These are phyloP conservation scores for Kingdonia uniflora DNA, from an alignment of 164 flowering plant species.

Conservation along the genomic window DNA sequence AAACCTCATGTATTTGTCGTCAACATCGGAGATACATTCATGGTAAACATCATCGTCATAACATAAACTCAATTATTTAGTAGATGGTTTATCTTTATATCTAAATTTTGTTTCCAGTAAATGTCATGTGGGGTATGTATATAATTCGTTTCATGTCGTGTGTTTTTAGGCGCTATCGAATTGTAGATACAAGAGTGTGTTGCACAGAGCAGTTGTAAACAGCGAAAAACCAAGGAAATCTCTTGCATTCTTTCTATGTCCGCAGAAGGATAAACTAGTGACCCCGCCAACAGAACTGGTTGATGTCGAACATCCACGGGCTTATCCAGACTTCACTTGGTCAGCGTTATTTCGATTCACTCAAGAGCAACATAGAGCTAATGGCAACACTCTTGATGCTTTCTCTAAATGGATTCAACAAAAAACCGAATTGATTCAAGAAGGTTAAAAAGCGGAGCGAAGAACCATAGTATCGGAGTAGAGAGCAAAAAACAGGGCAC, in stretches of 20 bases:
- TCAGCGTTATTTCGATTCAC: conserved; percentile 56
- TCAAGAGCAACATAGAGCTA: conserved; percentile 80
- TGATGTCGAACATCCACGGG: conserved; percentile 35
- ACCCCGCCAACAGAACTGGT: conserved; percentile 53
- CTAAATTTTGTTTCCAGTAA: too few species aligned
- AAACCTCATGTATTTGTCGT: conserved; percentile 57
- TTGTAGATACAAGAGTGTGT: conserved; percentile 64
- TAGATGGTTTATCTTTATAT: too few species aligned
- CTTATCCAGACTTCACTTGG: conserved; percentile 85
- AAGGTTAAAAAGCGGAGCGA: neutral
- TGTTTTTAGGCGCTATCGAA: conserved; percentile 63
- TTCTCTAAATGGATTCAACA: conserved; percentile 60
- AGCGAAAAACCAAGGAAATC: conserved; percentile 52
- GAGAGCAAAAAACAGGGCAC: neutral
- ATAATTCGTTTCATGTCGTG: neutral
- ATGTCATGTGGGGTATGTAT: too few species aligned
- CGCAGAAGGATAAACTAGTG: conserved; percentile 56
- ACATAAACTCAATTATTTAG: too few species aligned
- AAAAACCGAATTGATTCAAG: conserved; percentile 3
- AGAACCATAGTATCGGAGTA: neutral
- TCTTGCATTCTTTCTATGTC: conserved; percentile 74
- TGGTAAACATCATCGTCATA: conserved; percentile 27
- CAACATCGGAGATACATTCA: conserved; percentile 84
- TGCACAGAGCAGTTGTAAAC: conserved; percentile 88
- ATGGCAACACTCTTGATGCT: conserved; percentile 53